Evolutionary conservation across 805 yeast genomes (phyloP), one percentile per base, ranked within the genome.

Genomic region (Candida loeiensis): DNA sequence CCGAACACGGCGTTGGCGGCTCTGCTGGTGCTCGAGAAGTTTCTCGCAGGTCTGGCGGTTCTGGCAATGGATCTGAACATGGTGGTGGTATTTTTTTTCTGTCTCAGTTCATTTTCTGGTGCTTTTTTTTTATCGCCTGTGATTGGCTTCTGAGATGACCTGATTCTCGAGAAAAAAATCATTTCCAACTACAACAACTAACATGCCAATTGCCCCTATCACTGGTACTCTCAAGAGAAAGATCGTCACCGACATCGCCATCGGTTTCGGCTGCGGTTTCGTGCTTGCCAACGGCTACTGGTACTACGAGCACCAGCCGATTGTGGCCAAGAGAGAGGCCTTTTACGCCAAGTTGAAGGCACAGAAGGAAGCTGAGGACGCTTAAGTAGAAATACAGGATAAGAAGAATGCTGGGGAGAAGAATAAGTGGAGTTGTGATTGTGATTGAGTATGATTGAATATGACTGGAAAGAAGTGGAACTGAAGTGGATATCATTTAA

Each of bases 221-320:
- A 77, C 82, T 40, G 96, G 96, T 52, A 71, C 83, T 47, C 76
- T 90, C 52, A 86, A 79, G 71, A 85, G 79, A 74, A 85, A 81
- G 70, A 78, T 86, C 65, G 73, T 82, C 60, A 77, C 84, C 52
- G 96, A 90, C 58, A 79, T 90, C 62, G 49, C 79, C 53, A 66
- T 82, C 49, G 95, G 93, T 45, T 74, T 79, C 66, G 76, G 55
- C 40, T 55, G 58, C 48, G 91, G 91, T 42, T 66, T 76, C 44
- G 76, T 63, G 28, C 50, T 66, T 53, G 76, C 80, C 57, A 89
- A 82, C 46, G 70, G 74, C 49, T 76, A 74, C 68, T 89, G 91
- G 93, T 84, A 95, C 87, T 79, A 80, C 77, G 85, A 69, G 55
- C 97, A 90, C 83, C 81, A 77, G 73, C 77, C 80, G 26, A 53